Evolutionary conservation across 2,329 filamentous ascomycete species (phyloP).

Genomic region (Aphanoascus verrucosus): DNA sequence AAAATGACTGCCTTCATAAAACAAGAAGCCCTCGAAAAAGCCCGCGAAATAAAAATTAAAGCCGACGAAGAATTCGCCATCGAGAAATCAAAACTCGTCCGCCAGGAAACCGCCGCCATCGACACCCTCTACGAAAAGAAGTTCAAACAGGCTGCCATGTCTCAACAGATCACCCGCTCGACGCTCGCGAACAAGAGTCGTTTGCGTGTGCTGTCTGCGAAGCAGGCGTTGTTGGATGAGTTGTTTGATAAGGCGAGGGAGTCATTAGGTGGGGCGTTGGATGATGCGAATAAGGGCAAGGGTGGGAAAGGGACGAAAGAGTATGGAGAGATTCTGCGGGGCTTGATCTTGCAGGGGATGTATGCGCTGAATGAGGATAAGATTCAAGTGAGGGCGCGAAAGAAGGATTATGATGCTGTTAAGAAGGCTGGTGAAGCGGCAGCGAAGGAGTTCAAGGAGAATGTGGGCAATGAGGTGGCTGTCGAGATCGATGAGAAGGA

Average conservation of each 20-base stretch:
- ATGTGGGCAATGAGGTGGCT: constrained; percentile 56
- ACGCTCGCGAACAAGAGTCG: constrained; percentile 94
- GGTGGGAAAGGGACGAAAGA: constrained; percentile 32
- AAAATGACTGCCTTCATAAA: constrained; percentile 99
- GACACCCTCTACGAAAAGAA: constrained; percentile 94
- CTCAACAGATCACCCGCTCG: constrained; percentile 94
- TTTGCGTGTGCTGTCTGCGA: constrained; percentile 72
- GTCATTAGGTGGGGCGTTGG: constrained; percentile 37
- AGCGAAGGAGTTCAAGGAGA: constrained; percentile 71
- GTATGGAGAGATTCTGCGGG: constrained; percentile 67
- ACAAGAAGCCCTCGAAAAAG: constrained; percentile 95
- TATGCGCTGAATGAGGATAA: constrained; percentile 78
- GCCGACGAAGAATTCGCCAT: constrained; percentile 98
- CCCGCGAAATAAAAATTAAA: constrained; percentile 93
- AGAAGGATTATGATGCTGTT: constrained; percentile 64
- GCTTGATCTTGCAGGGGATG: constrained; percentile 75
- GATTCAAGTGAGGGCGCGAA: constrained; percentile 61
- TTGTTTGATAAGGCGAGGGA: constrained; percentile 74
- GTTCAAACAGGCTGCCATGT: constrained; percentile 97
- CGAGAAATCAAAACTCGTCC: constrained; percentile 97
- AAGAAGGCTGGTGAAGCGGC: constrained; percentile 71
- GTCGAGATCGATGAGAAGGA: constrained; percentile 68
- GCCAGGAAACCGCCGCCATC: constrained; percentile 86
- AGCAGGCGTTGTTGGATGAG: constrained; percentile 81
- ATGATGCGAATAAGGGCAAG: constrained; percentile 31